These are phyloP conservation scores for Coniochaeta sp. DNA, from an alignment of 2,329 filamentous ascomycete species.

Conservation along the genomic window DNA sequence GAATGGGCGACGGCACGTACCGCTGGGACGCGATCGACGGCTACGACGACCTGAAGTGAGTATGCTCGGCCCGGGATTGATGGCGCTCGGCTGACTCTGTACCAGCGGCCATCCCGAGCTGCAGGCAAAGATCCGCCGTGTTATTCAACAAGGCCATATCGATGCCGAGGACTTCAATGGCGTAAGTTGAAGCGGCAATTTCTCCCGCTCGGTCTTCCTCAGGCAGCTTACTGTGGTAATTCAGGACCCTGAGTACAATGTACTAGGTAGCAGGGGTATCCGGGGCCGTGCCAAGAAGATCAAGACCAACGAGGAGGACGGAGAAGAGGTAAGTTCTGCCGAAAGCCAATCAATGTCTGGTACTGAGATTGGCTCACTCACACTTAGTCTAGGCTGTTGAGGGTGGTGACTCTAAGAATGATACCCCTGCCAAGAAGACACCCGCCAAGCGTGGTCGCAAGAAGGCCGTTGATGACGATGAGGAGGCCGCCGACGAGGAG, in stretches of 20 bases:
- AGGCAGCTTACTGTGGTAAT: conserved; percentile 2
- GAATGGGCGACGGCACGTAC: conserved; percentile 34
- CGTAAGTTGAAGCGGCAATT: conserved; percentile 44
- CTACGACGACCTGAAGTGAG: conserved; percentile 63
- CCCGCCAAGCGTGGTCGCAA: conserved; percentile 22
- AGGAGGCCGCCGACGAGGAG: conserved; percentile 6
- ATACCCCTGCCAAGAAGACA: conserved; percentile 21
- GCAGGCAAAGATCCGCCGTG: conserved; percentile 66
- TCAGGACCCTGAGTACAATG: conserved; percentile 72
- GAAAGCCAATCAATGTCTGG: background rate
- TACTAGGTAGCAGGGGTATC: conserved; percentile 59
- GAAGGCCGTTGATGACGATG: conserved; percentile 3
- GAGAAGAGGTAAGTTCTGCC: conserved; percentile 8
- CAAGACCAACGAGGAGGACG: conserved; percentile 24
- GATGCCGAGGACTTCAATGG: conserved; percentile 83
- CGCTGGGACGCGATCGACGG: conserved; percentile 69
- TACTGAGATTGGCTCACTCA: conserved; percentile 3
- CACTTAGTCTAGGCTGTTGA: conserved; percentile 12
- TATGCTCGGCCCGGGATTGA: conserved; percentile 4
- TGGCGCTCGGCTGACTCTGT: conserved; percentile 4
- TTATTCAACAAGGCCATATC: conserved; percentile 71
- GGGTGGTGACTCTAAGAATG: conserved; percentile 9
- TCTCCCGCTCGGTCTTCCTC: background rate
- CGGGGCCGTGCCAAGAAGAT: conserved; percentile 33
- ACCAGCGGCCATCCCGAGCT: conserved; percentile 45